Conservation (phyloP, 345 rosid genomes). For the Arabidopsis arenosa region DNA sequence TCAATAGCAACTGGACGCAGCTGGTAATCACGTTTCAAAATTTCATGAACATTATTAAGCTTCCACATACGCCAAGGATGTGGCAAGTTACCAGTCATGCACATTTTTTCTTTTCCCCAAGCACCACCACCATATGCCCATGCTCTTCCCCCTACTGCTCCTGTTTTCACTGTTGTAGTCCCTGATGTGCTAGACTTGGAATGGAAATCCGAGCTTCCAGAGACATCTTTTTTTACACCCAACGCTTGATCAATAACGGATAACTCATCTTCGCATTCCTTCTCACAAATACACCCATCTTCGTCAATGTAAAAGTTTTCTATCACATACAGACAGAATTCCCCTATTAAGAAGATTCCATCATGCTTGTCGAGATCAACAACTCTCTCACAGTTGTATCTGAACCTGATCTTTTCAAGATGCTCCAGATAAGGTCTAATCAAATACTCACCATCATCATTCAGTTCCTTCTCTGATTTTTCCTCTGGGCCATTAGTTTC, state of each 20-base stretch:
- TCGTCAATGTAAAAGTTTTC: slow-evolving; percentile 91
- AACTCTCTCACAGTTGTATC: slow-evolving; percentile 96
- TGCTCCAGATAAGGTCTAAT: slow-evolving; percentile 98
- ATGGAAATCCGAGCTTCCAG: slow-evolving; percentile 76
- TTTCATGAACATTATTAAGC: slow-evolving; percentile 91
- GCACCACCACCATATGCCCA: slow-evolving; percentile 99
- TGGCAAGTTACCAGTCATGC: slow-evolving; percentile 77
- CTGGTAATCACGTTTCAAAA: slow-evolving; percentile 98
- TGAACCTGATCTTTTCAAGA: slow-evolving; percentile 84
- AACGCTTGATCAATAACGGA: slow-evolving; percentile 99
- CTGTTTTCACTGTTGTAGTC: slow-evolving; percentile 64
- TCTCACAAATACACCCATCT: slow-evolving; percentile 89
- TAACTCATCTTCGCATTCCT: slow-evolving; percentile 94
- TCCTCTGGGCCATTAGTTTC: slow-evolving; percentile 67
- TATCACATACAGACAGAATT: slow-evolving; percentile 83
- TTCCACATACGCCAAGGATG: slow-evolving; percentile 99
- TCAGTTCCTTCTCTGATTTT: slow-evolving; percentile 83
- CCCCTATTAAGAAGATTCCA: slow-evolving; percentile 96
- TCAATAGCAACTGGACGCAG: slow-evolving; percentile 98
- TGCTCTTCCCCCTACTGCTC: slow-evolving; percentile 84
- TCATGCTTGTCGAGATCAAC: slow-evolving; percentile 98
- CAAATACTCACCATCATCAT: slow-evolving; percentile 94
- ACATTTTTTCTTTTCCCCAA: slow-evolving; percentile 96
- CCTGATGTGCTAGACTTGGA: slow-evolving; percentile 88
- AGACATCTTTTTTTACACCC: slow-evolving; percentile 93